Conservation (phyloP, 768 basidiomycete genomes). For the Naematelia encephala region DNA sequence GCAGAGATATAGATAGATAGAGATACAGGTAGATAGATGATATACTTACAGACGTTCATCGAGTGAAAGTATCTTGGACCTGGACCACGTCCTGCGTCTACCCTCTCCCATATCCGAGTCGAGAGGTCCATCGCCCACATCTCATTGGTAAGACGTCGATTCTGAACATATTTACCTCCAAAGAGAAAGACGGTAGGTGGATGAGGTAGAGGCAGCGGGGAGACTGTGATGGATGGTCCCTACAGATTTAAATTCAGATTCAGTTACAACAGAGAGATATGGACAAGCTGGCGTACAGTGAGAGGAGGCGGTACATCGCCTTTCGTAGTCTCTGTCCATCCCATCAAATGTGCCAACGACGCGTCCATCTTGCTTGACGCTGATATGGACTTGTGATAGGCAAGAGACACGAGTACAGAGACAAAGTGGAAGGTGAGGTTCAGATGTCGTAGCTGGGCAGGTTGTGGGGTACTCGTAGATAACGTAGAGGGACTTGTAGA, state of each 20-base stretch:
- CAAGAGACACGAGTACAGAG: too few relatives aligned
- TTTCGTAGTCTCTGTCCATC: conserved; percentile 40
- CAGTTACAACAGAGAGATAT: too few relatives aligned
- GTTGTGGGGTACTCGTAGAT: not conserved
- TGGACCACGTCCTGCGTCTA: conserved; percentile 59
- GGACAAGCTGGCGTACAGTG: conserved; percentile 30
- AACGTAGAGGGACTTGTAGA: not conserved
- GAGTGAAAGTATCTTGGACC: conserved; percentile 92
- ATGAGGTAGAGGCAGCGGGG: conserved; percentile 27
- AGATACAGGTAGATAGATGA: too few relatives aligned
- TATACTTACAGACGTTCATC: conserved; percentile 63
- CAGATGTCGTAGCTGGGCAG: too few relatives aligned
- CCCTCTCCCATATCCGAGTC: conserved; percentile 73
- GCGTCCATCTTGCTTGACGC: conserved; percentile 27
- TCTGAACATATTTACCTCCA: conserved; percentile 80
- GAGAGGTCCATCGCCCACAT: conserved; percentile 85
- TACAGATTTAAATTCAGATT: conserved; percentile 11
- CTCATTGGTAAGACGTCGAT: conserved; percentile 82
- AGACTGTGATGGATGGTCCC: conserved; percentile 46
- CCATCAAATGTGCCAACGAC: conserved; percentile 38
- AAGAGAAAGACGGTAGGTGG: conserved; percentile 45
- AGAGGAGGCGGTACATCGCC: conserved; percentile 46
- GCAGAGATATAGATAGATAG: too few relatives aligned
- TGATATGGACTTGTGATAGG: not conserved
- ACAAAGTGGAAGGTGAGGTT: not conserved